phyloP scores from a whole-genome alignment of 495 filamentous ascomycete genomes.

The Cladorrhinum samala region DNA sequence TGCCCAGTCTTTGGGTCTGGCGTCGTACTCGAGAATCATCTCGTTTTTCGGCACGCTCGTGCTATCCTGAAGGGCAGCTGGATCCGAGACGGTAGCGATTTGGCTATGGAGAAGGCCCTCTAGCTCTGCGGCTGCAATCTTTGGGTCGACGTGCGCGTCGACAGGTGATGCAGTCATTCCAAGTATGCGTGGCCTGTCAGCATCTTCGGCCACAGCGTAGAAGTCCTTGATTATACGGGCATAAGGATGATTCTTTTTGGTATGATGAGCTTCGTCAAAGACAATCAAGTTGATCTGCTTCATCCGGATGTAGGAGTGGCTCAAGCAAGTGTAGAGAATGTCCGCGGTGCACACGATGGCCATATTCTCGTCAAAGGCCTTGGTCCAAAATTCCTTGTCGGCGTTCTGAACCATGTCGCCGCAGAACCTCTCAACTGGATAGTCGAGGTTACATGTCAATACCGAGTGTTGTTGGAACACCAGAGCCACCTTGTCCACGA shows the following conservation, averaged over 20 bases:
- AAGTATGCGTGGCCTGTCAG: slow-evolving; percentile 69
- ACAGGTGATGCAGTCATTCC: slow-evolving; percentile 98
- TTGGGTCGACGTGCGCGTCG: slow-evolving; percentile 70
- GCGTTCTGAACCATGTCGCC: slow-evolving; percentile 55
- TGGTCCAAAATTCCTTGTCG: slow-evolving; percentile 62
- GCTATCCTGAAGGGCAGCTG: slow-evolving; percentile 52
- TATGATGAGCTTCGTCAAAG: slow-evolving; percentile 95
- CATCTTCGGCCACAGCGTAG: slow-evolving; percentile 47
- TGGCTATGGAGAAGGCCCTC: slow-evolving; percentile 71
- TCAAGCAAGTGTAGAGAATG: slow-evolving; percentile 71
- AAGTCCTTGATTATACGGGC: slow-evolving; percentile 87
- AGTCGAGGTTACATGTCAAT: slow-evolving; percentile 74
- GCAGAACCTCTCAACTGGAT: slow-evolving; percentile 70
- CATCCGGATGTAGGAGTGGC: slow-evolving; percentile 75
- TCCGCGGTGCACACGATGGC: slow-evolving; percentile 93
- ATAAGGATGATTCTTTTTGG: slow-evolving; percentile 91
- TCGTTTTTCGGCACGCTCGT: slow-evolving; percentile 55
- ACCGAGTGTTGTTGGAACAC: slow-evolving; percentile 89
- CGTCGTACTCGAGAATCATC: slow-evolving; percentile 51
- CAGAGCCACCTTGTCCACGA: slow-evolving; percentile 85
- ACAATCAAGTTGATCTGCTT: slow-evolving; percentile 82
- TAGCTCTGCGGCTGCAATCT: slow-evolving; percentile 66
- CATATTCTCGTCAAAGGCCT: slow-evolving; percentile 64
- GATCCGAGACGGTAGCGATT: slow-evolving; percentile 75
- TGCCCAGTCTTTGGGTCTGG: slow-evolving; percentile 45